phyloP scores from a whole-genome alignment of 805 yeast genomes.

The Saitoella complicata region DNA sequence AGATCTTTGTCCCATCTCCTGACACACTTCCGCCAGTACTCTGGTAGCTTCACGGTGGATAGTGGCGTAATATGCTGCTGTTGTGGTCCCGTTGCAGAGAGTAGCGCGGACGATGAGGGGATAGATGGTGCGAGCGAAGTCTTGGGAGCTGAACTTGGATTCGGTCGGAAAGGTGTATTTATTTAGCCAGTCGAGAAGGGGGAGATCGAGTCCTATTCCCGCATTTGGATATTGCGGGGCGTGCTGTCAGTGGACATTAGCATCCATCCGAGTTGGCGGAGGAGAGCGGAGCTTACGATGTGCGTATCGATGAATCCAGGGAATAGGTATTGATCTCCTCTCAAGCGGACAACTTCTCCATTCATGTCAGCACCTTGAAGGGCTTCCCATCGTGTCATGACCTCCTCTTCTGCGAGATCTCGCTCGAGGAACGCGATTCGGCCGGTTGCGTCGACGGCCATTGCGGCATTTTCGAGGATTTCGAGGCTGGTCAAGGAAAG shows the following conservation, averaged over 20 bases:
- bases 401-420: constrained; percentile 14
- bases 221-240: constrained; percentile 73
- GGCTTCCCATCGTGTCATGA: constrained; percentile 16
- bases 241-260: too few relatives aligned
- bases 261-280: not conserved
- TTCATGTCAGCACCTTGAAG: constrained; percentile 6
- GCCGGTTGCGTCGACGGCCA: constrained; percentile 50
- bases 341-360: constrained; percentile 2
- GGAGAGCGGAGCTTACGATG: constrained; percentile 20
- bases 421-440: constrained; percentile 28
- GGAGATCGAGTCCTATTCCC: constrained; percentile 72
- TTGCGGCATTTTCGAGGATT: constrained; percentile 35
- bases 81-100: constrained; percentile 69
- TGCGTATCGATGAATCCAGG: constrained; percentile 78
- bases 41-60: constrained; percentile 65
- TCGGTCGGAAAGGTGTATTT: constrained; percentile 85
- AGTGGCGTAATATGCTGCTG: constrained; percentile 84
- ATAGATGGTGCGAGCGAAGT: constrained; percentile 47
- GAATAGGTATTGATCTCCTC: constrained; percentile 37
- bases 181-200: constrained; percentile 77
- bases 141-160: constrained; percentile 38
- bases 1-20: constrained; percentile 65
- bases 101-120: constrained; percentile 52
- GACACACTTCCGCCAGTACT: constrained; percentile 55
- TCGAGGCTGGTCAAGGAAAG: constrained; percentile 44